Evolutionary conservation across 164 flowering plant genomes (phyloP).

Genomic region (Echeveria elegans): DNA sequence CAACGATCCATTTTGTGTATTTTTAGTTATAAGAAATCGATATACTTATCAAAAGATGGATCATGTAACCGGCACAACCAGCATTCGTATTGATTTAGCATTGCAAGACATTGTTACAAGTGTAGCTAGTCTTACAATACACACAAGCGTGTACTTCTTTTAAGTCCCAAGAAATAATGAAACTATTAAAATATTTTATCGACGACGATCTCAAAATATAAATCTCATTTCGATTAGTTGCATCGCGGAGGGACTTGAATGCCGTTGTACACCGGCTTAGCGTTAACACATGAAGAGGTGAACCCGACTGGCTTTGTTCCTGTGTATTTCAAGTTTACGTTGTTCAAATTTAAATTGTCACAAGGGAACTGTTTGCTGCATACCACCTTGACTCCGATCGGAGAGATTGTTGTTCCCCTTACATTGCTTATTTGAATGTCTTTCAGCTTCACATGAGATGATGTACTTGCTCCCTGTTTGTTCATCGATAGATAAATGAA

Average conservation of each 20-base stretch:
- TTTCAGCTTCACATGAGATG: constrained; percentile 8
- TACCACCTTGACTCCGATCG: background rate
- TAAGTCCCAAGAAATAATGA: background rate
- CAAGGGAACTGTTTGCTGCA: constrained; percentile 8
- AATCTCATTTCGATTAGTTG: background rate
- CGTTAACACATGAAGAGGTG: constrained; percentile 4
- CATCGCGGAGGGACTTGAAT: constrained; percentile 3
- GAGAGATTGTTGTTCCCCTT: background rate
- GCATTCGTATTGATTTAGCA: background rate
- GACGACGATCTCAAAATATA: too few species aligned
- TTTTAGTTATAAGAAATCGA: too few species aligned
- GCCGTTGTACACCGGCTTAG: constrained; percentile 8
- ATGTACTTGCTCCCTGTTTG: background rate
- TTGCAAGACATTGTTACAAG: background rate
- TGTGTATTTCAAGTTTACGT: constrained; percentile 13
- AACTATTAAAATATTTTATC: background rate
- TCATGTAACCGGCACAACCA: background rate
- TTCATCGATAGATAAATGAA: background rate
- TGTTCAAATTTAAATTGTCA: background rate
- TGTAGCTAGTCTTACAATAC: background rate
- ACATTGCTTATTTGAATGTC: constrained; percentile 3
- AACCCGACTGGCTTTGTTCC: constrained; percentile 12
- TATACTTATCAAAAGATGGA: background rate
- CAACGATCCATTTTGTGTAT: too few species aligned
- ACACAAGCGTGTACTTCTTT: background rate